Conservation (phyloP, 2,329 filamentous ascomycete species). For the Aspergillus hiratsukae region DNA sequence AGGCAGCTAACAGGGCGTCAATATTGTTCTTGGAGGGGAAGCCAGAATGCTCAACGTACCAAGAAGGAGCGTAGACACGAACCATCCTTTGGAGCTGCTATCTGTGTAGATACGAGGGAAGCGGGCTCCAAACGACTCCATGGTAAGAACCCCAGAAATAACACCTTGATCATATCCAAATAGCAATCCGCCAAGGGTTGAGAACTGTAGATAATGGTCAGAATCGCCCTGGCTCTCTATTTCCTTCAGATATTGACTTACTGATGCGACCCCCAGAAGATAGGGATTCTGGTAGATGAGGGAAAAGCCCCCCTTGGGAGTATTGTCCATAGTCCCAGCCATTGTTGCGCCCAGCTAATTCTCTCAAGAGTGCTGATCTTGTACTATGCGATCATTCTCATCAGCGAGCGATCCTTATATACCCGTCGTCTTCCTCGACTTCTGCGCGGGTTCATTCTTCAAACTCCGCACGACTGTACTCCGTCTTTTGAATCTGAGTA, state of each 20-base stretch:
- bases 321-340: conserved; percentile 11
- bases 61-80: conserved; percentile 48
- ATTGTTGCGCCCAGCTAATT: conserved; percentile 7
- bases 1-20: conserved; percentile 36
- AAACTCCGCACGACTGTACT: neutral
- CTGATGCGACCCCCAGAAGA: conserved; percentile 43
- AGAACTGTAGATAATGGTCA: conserved; percentile 26
- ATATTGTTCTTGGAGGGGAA: neutral
- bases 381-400: neutral
- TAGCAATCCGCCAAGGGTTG: conserved; percentile 41
- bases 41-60: conserved; percentile 19
- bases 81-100: conserved; percentile 50
- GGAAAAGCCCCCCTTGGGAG: conserved; percentile 20
- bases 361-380: neutral
- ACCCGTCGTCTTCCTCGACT: neutral
- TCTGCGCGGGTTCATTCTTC: neutral
- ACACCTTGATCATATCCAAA: conserved; percentile 51
- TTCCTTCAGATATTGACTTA: conserved; percentile 15
- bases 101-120: conserved; percentile 42
- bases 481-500: neutral
- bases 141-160: conserved; percentile 45
- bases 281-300: conserved; percentile 40
- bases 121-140: conserved; percentile 42
- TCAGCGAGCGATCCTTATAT: neutral
- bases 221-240: neutral